Base-by-base conservation (phyloP, 768 basidiomycete species). In the Clavaria fumosa region DNA sequence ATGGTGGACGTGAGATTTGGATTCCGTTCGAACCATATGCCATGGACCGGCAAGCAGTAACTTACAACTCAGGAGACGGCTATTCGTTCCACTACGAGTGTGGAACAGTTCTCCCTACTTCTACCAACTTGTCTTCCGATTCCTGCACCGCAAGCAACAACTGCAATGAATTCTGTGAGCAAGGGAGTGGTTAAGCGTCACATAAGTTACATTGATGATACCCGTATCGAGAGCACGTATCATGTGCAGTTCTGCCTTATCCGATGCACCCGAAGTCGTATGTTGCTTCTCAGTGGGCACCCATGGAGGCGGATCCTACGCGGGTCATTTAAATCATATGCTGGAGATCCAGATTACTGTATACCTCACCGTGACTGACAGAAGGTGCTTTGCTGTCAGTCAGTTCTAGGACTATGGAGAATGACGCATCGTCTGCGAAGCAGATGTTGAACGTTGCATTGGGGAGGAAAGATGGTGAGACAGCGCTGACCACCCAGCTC, bases 151-250 rank as follows among this genome's bases (percentile, higher is more conserved):
- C 74, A 1, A 86, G 59, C 14, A 82, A 77, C 28, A 86, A 56
- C 83, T 85, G 39, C 14, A 9, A 33, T 17, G 27, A 24, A 35
- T 14, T 14, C 20, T 23, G 5, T 42, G 1, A 12, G 17, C 30
- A 14, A 19, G 19, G 30, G 14, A 20, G 4, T 23, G 11, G 5
- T n/a, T n/a, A n/a, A n/a, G n/a, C n/a, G n/a, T n/a, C n/a, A n/a
- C n/a, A n/a, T 21, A 22, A 48, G 71, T 48, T 50, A 77, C 85
- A 50, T 78, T 83, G 36, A 89, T 70, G 31, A 89, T 70, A 3
- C 84, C 84, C 1, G 84, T 88, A 47, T 85, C 81, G 5, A 88
- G 80, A 9, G 78, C 78, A 17, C 84, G 67, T 37, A 89, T 57
- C 60, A 85, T 66, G 46, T 81, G 75, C 12, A 83, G 57, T 52